Base-by-base conservation (phyloP, 1,139 yeast species). In the Zhuliangozyma blackwelliae region DNA sequence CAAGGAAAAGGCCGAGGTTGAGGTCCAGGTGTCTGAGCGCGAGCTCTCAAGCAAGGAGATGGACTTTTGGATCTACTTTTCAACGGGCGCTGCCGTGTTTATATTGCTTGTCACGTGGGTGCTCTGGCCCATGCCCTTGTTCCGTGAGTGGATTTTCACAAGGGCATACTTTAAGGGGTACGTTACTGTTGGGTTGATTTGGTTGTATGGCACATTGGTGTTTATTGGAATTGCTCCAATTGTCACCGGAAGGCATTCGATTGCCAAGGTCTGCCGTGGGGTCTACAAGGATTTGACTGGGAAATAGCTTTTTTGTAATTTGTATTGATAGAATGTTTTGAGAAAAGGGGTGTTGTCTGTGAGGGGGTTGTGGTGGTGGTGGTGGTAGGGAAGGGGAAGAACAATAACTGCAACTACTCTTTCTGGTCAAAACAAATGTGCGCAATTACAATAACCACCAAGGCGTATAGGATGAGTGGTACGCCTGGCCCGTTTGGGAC, bases 121-220 rank as follows among this genome's bases (percentile, higher is more conserved):
- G 10, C 34, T 68, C 8, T 67, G 72, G 72, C 73, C 74, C 27
- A 55, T 68, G 50, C 72, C 73, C 10, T 54, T 68, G 50, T 68
- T 65, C 41, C 58, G 73, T 33, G 59, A 63, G 37, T 68, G 63
- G 51, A 54, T 67, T 11, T 68, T 63, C 54, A 53, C 57, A 31
- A 49, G 49, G 36, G 46, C 60, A 30, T 68, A 61, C 45, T 68
- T 65, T 47, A 61, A 59, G 36, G 72, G 72, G 13, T 67, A 65
- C 56, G 53, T 58, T 9, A 54, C 57, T 1, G 65, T 65, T 22
- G 60, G 63, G 4, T 47, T 67, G 29, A 52, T 67, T 26, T 64
- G 70, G 70, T 42, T 62, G 9, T 65, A 63, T 39, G 35, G 47
- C 6, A 49, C 63, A 0, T 44, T 59, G 13, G 28, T 60, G 7